A percentile compares a stretch with the other conserved stretches of the same genome.
These are phyloP conservation scores for Agapanthus africanus DNA, from an alignment of 106 monocot species.

Conservation along the genomic window DNA sequence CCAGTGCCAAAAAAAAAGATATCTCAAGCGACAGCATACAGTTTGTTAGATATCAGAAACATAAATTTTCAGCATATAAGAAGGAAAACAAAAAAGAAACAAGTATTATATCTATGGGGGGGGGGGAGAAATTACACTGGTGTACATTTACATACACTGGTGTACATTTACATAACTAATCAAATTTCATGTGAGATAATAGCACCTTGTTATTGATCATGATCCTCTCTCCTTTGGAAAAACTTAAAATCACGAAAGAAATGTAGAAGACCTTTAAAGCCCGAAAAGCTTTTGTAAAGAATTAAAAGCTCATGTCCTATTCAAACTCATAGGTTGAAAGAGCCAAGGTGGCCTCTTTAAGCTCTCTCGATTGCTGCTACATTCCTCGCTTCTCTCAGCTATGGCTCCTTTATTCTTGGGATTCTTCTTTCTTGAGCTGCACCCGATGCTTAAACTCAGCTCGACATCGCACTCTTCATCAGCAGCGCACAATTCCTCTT, in stretches of 20 bases:
- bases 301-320: slow-evolving; percentile 18
- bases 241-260: slow-evolving; percentile 1
- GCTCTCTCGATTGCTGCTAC: slow-evolving; percentile 17
- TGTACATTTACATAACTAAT: too few species aligned
- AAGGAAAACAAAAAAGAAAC: not conserved
- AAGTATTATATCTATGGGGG: slow-evolving; percentile 8
- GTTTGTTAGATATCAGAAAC: too few species aligned
- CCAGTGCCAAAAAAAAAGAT: too few species aligned
- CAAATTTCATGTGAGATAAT: not conserved
- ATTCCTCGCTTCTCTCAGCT: slow-evolving; percentile 2
- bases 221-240: not conserved
- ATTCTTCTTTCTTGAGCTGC: slow-evolving; percentile 22
- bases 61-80: not conserved
- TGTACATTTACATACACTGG: slow-evolving; percentile 4
- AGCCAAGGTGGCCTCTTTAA: slow-evolving; percentile 25
- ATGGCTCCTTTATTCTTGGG: slow-evolving; percentile 1
- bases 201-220: not conserved
- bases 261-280: not conserved
- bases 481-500: slow-evolving; percentile 13
- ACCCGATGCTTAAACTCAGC: slow-evolving; percentile 46
- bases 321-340: slow-evolving; percentile 26
- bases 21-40: too few species aligned
- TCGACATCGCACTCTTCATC: slow-evolving; percentile 45
- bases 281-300: not conserved
- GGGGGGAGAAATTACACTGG: not conserved